These are phyloP conservation scores for Harrya chromipes DNA, from an alignment of 768 basidiomycete species.

Conservation along the genomic window DNA sequence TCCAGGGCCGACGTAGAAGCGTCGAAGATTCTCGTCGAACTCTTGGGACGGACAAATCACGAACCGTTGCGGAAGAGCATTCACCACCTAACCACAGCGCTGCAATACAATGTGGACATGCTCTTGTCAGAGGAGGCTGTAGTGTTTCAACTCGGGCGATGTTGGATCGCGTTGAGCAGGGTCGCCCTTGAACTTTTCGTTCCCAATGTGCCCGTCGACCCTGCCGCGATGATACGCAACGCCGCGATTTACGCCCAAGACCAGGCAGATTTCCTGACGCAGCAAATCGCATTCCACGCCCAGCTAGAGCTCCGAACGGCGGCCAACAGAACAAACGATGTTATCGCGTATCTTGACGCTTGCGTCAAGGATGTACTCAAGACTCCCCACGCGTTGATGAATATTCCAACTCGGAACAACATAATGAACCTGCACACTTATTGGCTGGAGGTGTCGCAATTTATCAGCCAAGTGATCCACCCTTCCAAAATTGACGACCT, in stretches of 20 bases:
- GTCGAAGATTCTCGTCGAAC: conserved; percentile 25
- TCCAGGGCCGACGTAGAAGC: conserved; percentile 14
- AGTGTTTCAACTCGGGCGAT: conserved; percentile 39
- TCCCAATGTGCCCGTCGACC: conserved; percentile 85
- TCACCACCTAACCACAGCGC: conserved; percentile 27
- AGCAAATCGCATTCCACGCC: conserved; percentile 53
- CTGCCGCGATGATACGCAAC: conserved; percentile 61
- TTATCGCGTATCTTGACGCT: conserved; percentile 43
- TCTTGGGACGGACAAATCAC: conserved; percentile 34
- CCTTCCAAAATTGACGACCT: conserved; percentile 51
- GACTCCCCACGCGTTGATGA: conserved; percentile 22
- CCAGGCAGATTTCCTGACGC: conserved; percentile 39
- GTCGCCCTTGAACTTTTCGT: conserved; percentile 70
- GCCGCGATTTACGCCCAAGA: conserved; percentile 41
- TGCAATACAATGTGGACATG: conserved; percentile 17
- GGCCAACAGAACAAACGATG: conserved; percentile 53
- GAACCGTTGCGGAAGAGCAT: conserved; percentile 35
- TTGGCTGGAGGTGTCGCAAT: conserved; percentile 77
- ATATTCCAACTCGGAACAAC: conserved; percentile 37
- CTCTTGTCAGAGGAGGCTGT: conserved; percentile 17
- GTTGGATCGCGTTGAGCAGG: conserved; percentile 61
- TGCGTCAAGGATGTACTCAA: conserved; percentile 32
- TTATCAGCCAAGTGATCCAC: conserved; percentile 56
- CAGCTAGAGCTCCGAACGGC: conserved; percentile 52
- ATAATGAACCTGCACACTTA: conserved; percentile 54